These are phyloP conservation scores for Penicillium mononematosum DNA, from an alignment of 495 filamentous ascomycete genomes.

Conservation along the genomic window DNA sequence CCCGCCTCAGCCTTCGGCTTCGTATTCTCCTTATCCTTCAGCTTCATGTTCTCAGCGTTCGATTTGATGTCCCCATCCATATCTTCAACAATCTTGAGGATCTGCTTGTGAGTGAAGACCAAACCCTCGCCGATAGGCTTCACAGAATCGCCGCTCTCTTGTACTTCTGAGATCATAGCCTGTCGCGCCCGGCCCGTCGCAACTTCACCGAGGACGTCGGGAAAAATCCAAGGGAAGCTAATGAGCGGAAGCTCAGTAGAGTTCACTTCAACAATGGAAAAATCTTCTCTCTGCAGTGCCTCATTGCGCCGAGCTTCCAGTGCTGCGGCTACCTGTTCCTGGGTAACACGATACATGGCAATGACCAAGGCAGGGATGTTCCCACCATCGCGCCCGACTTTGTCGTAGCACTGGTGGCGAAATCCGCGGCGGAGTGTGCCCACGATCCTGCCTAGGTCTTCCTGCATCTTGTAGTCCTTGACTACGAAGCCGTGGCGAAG, in stretches of 20 bases:
- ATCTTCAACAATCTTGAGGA: slow-evolving; percentile 1
- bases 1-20: neutral
- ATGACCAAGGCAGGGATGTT: slow-evolving; percentile 68
- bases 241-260: slow-evolving; percentile 68
- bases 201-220: slow-evolving; percentile 68
- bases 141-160: neutral
- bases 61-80: neutral
- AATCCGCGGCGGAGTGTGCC: slow-evolving; percentile 63
- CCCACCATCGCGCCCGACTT: slow-evolving; percentile 58
- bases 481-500: slow-evolving; percentile 63
- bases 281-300: slow-evolving; percentile 12
- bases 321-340: slow-evolving; percentile 61
- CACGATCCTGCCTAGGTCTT: slow-evolving; percentile 70
- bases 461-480: slow-evolving; percentile 81
- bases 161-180: neutral
- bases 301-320: slow-evolving; percentile 31
- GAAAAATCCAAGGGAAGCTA: slow-evolving; percentile 92
- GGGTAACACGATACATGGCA: slow-evolving; percentile 84
- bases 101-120: slow-evolving; percentile 15
- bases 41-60: neutral
- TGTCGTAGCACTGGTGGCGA: slow-evolving; percentile 58
- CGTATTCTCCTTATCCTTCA: neutral
- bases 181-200: slow-evolving; percentile 41
- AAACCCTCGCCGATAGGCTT: neutral
- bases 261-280: slow-evolving; percentile 36